Conservation (phyloP, 257 asterid species). For the Eustoma russellianum region DNA sequence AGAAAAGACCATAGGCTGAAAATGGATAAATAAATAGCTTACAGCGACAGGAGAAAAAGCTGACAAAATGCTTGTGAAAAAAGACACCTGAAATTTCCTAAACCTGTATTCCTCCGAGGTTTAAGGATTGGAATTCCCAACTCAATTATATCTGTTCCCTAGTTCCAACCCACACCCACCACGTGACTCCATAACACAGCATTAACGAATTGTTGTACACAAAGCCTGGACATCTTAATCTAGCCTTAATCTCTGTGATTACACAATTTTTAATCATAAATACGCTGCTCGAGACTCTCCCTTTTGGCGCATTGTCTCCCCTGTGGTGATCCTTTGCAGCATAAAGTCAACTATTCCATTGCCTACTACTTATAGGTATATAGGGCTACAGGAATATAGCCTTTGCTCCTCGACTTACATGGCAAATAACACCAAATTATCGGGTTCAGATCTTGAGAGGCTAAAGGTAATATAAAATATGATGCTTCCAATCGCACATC, state of each 20-base stretch:
- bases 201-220: neutral
- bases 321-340: conserved; percentile 4
- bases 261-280: neutral
- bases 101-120: conserved; percentile 4
- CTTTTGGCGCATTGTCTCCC: conserved; percentile 14
- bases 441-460: too few relatives aligned
- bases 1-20: too few relatives aligned
- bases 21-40: neutral
- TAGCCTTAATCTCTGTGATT: neutral
- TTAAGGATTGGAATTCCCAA: neutral
- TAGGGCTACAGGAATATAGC: neutral
- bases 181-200: conserved; percentile 24
- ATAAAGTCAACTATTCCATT: neutral
- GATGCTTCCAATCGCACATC: too few relatives aligned
- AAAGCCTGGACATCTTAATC: neutral
- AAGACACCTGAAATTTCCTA: neutral
- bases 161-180: conserved; percentile 15
- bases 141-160: conserved; percentile 4
- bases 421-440: neutral
- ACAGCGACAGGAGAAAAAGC: neutral
- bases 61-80: neutral
- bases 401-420: conserved; percentile 15
- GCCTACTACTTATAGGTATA: neutral
- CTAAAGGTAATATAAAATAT: too few relatives aligned
- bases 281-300: conserved; percentile 7